Conservation (phyloP, 2,329 filamentous ascomycete genomes). For the Sporothrix brunneoviolacea region DNA sequence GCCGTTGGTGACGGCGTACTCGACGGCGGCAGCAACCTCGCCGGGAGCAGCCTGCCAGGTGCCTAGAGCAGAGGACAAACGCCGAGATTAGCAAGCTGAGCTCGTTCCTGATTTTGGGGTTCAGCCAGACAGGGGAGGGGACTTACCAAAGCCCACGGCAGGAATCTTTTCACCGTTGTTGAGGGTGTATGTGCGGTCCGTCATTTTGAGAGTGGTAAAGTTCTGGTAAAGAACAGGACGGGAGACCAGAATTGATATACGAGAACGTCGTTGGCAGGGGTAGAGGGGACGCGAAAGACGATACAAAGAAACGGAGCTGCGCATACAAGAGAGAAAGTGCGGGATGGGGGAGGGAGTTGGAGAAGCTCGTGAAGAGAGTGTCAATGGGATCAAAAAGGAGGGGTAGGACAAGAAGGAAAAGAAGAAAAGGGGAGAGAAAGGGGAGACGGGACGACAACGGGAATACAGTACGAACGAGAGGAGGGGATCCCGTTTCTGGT, state of each 20-base stretch:
- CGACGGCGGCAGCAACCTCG: constrained; percentile 52
- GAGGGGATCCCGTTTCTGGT: too few species aligned
- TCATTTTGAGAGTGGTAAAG: constrained; percentile 35
- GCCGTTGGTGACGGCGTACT: constrained; percentile 49
- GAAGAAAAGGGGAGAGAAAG: neutral
- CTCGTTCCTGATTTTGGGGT: too few species aligned
- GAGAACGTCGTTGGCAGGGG: too few species aligned
- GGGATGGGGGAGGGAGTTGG: neutral
- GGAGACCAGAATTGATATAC: too few species aligned
- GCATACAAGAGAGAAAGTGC: too few species aligned
- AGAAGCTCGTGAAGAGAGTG: too few species aligned
- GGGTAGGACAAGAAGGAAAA: constrained; percentile 6
- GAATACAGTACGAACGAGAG: neutral
- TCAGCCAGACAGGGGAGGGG: neutral
- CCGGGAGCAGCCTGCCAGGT: constrained; percentile 59
- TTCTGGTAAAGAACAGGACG: neutral
- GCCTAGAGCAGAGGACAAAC: constrained; percentile 33
- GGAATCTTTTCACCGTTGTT: constrained; percentile 60
- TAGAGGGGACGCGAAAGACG: too few species aligned
- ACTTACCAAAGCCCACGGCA: constrained; percentile 54
- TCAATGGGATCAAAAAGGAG: too few species aligned
- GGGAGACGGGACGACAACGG: neutral
- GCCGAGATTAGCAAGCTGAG: neutral
- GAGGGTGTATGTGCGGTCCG: constrained; percentile 52
- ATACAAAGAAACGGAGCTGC: neutral